Conservation (phyloP, 2,329 filamentous ascomycete species). For the Colletotrichum limetticola region DNA sequence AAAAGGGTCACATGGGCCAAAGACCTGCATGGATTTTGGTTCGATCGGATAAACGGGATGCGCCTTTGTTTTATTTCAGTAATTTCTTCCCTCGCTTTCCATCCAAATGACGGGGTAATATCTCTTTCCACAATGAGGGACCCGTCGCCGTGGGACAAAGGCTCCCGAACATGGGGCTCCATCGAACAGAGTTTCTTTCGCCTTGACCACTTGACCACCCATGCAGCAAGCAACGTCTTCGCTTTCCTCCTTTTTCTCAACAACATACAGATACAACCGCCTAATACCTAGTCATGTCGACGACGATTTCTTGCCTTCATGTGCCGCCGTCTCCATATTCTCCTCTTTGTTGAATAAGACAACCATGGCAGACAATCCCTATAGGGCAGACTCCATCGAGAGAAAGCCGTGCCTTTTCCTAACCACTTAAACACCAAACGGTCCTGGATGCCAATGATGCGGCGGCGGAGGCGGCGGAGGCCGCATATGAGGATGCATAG, state of each 20-base stretch:
- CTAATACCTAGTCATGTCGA: background rate
- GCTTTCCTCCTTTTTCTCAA: background rate
- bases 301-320: background rate
- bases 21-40: background rate
- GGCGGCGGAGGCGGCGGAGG: constrained; percentile 28
- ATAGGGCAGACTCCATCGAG: background rate
- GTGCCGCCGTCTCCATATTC: background rate
- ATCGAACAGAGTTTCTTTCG: constrained; percentile 24
- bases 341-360: background rate
- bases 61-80: background rate
- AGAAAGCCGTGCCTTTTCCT: background rate
- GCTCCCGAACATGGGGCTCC: background rate
- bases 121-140: background rate
- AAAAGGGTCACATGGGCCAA: background rate
- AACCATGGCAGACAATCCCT: background rate
- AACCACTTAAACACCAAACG: constrained; percentile 5
- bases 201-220: background rate
- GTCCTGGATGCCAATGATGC: constrained; percentile 25
- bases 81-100: background rate
- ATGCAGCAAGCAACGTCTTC: background rate
- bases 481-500: constrained; percentile 29
- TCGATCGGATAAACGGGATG: constrained; percentile 18
- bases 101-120: background rate
- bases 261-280: background rate
- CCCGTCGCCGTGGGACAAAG: background rate